Percentiles rank a stretch among this genome's conserved stretches.
Conservation (phyloP, 1,139 yeast genomes). For the Scheffersomyces titani region DNA sequence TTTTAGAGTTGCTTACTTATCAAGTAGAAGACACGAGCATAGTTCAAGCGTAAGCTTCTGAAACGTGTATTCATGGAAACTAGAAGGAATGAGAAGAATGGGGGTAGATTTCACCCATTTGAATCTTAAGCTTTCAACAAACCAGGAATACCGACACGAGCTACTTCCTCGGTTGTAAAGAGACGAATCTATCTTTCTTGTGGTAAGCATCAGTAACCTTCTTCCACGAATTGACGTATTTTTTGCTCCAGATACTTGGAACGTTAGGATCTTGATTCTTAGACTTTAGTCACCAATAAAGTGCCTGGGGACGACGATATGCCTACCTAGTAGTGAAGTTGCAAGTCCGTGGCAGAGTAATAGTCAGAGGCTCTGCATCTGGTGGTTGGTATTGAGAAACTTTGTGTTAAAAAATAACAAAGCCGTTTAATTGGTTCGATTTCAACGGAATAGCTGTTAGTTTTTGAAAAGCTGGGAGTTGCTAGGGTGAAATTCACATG, state of each 20-base stretch:
- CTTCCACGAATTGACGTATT: slow-evolving; percentile 11
- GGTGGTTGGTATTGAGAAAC: slow-evolving; percentile 11
- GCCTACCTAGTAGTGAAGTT: slow-evolving; percentile 29
- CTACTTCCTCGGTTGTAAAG: slow-evolving; percentile 14
- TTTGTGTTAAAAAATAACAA: too few relatives aligned
- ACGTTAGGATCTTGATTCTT: slow-evolving; percentile 15
- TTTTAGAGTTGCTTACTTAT: background rate
- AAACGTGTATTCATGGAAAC: background rate
- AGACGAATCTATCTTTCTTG: slow-evolving; percentile 9
- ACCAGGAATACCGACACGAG: slow-evolving; percentile 14
- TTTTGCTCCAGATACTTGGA: slow-evolving; percentile 17
- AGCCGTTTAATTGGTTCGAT: too few relatives aligned
- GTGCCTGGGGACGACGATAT: slow-evolving; percentile 35
- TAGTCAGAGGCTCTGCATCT: slow-evolving; percentile 13
- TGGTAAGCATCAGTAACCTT: slow-evolving; percentile 13
- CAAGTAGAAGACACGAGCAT: background rate
- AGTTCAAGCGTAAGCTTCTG: background rate
- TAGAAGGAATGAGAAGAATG: too few relatives aligned
- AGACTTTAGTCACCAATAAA: slow-evolving; percentile 35
- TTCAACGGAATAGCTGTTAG: too few relatives aligned
- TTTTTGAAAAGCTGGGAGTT: too few relatives aligned
- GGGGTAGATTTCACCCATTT: too few relatives aligned
- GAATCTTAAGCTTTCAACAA: slow-evolving; percentile 12
- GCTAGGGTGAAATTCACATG: too few relatives aligned
- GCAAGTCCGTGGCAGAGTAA: slow-evolving; percentile 13